Evolutionary conservation across 2,329 filamentous ascomycete species (phyloP).

Genomic region (Pseudocercospora fuligena): DNA sequence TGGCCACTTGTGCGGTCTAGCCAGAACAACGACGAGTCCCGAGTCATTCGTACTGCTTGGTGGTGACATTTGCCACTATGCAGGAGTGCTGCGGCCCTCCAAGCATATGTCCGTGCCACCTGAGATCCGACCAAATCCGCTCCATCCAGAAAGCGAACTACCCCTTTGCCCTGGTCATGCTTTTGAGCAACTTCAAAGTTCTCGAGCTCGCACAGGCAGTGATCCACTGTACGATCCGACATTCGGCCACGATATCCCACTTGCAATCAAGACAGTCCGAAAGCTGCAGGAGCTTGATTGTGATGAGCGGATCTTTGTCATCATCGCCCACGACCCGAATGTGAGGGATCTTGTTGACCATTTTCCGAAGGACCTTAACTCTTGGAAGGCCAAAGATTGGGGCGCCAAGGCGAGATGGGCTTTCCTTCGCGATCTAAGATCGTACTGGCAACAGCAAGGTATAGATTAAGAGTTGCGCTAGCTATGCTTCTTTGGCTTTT

Average conservation of each 20-base stretch:
- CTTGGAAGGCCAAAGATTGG: conserved; percentile 15
- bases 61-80: conserved; percentile 53
- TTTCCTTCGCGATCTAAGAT: conserved; percentile 10
- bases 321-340: conserved; percentile 7
- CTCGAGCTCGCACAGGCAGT: neutral
- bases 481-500: neutral
- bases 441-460: conserved; percentile 9
- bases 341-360: conserved; percentile 7
- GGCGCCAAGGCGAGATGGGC: conserved; percentile 7
- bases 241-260: conserved; percentile 16
- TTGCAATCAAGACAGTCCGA: conserved; percentile 12
- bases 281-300: conserved; percentile 16
- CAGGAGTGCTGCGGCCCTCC: conserved; percentile 51
- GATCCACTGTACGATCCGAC: conserved; percentile 10
- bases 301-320: conserved; percentile 7
- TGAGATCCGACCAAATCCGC: neutral
- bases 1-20: conserved; percentile 56
- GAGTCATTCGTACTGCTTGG: conserved; percentile 55
- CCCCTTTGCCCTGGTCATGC: conserved; percentile 2
- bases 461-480: neutral
- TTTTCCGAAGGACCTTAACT: conserved; percentile 5
- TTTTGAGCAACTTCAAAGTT: conserved; percentile 5
- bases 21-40: conserved; percentile 42
- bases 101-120: conserved; percentile 45
- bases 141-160: neutral